Percentiles rank a stretch among this genome's conserved stretches.
Conservation (phyloP, 495 filamentous ascomycete genomes). For the Amorphotheca resinae region DNA sequence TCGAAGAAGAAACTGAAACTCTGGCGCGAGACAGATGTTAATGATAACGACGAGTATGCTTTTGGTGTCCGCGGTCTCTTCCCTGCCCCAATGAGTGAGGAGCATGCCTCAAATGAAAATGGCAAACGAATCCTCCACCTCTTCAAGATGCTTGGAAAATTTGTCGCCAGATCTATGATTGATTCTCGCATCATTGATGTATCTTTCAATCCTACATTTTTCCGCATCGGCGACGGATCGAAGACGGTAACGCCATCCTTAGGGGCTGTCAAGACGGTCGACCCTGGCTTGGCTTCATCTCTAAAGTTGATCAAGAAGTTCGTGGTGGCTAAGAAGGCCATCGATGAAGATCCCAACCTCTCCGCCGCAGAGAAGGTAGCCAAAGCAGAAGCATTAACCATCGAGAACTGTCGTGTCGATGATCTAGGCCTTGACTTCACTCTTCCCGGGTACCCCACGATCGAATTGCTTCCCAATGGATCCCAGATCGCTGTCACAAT, state of each 20-base stretch:
- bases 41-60: constrained; percentile 65
- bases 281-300: constrained; percentile 73
- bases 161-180: constrained; percentile 95
- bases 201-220: constrained; percentile 95
- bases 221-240: constrained; percentile 74
- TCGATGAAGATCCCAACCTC: constrained; percentile 56
- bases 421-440: constrained; percentile 91
- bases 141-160: constrained; percentile 93
- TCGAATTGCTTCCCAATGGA: constrained; percentile 71
- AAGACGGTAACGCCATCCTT: constrained; percentile 70
- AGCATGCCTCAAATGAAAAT: constrained; percentile 57
- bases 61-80: constrained; percentile 81
- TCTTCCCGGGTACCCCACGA: constrained; percentile 78
- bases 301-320: constrained; percentile 84
- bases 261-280: constrained; percentile 84
- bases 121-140: constrained; percentile 73
- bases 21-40: constrained; percentile 87
- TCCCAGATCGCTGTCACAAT: constrained; percentile 66
- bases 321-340: constrained; percentile 62
- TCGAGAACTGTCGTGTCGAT: constrained; percentile 68
- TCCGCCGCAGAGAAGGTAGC: constrained; percentile 55
- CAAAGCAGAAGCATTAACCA: constrained; percentile 50
- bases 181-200: constrained; percentile 97
- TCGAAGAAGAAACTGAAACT: constrained; percentile 92
- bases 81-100: constrained; percentile 79